A percentile compares a stretch with the other conserved stretches of the same genome.
These are phyloP conservation scores for Annulohypoxylon maeteangense DNA, from an alignment of 495 filamentous ascomycete species.

Conservation along the genomic window DNA sequence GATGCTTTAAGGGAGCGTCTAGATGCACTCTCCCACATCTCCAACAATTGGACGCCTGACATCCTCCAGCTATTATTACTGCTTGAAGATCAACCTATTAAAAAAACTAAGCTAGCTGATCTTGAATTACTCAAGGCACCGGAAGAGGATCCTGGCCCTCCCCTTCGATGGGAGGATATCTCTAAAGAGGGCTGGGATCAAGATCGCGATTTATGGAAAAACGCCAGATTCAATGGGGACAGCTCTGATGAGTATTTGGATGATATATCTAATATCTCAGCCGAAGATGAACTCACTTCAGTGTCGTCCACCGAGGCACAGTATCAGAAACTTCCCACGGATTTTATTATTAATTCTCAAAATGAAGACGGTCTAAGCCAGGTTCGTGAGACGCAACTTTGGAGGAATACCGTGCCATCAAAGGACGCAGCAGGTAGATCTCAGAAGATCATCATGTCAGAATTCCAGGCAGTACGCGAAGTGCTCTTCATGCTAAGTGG, in stretches of 20 bases:
- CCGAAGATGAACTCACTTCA: slow-evolving; percentile 51
- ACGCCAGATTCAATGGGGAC: slow-evolving; percentile 76
- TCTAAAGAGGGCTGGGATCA: slow-evolving; percentile 72
- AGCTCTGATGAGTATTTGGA: slow-evolving; percentile 68
- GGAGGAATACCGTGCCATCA: slow-evolving; percentile 57
- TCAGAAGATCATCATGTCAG: slow-evolving; percentile 67
- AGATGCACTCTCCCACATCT: slow-evolving; percentile 63
- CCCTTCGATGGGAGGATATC: slow-evolving; percentile 79
- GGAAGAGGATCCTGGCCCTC: slow-evolving; percentile 51
- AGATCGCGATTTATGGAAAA: slow-evolving; percentile 79
- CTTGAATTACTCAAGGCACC: slow-evolving; percentile 64
- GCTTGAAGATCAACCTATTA: slow-evolving; percentile 82
- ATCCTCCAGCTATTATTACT: slow-evolving; percentile 80
- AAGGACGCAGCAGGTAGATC: slow-evolving; percentile 49
- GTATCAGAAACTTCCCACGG: slow-evolving; percentile 50
- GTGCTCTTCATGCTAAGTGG: slow-evolving; percentile 86
- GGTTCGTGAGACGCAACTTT: slow-evolving; percentile 71
- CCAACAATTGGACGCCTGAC: slow-evolving; percentile 76
- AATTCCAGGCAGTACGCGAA: slow-evolving; percentile 80
- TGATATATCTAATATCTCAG: slow-evolving; percentile 50
- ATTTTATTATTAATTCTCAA: slow-evolving; percentile 48
- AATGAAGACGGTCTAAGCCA: slow-evolving; percentile 58
- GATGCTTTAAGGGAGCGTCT: slow-evolving; percentile 75
- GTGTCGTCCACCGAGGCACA: slow-evolving; percentile 55
- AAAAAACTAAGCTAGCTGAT: slow-evolving; percentile 71